Evolutionary conservation across 2,329 filamentous ascomycete genomes (phyloP).

Genomic region (Trichoderma koningii): DNA sequence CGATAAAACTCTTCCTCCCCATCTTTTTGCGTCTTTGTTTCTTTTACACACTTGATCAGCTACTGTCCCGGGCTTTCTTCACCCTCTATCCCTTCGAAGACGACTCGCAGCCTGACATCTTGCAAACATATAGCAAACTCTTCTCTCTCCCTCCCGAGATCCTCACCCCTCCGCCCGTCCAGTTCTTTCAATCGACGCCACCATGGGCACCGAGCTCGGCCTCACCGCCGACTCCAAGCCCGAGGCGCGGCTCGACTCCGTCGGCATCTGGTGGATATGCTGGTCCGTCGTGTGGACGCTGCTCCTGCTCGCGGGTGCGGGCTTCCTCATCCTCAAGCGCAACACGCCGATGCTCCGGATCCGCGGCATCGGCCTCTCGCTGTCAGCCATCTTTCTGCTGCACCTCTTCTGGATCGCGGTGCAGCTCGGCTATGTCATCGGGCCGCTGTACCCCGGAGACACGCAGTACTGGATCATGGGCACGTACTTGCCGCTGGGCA

Average conservation of each 20-base stretch:
- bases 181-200: not conserved
- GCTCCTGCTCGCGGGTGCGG: conserved; percentile 43
- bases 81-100: not conserved
- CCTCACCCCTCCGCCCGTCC: not conserved
- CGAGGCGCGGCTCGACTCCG: conserved; percentile 32
- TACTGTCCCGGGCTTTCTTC: not conserved
- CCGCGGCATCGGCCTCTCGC: conserved; percentile 45
- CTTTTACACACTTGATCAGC: not conserved
- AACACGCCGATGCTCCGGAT: conserved; percentile 43
- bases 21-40: not conserved
- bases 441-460: conserved; percentile 47
- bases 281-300: conserved; percentile 41
- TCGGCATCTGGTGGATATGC: conserved; percentile 41
- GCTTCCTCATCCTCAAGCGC: conserved; percentile 43
- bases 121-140: not conserved
- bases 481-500: conserved; percentile 62
- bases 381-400: conserved; percentile 43
- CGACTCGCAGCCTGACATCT: not conserved
- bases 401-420: conserved; percentile 47
- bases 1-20: not conserved
- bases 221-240: conserved; percentile 31
- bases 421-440: conserved; percentile 43
- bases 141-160: not conserved
- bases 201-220: conserved; percentile 36
- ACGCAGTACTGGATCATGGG: conserved; percentile 67